Evolutionary conservation across 2,329 filamentous ascomycete species (phyloP), one percentile per base, ranked within the genome.

Genomic region (Fusarium foetens): DNA sequence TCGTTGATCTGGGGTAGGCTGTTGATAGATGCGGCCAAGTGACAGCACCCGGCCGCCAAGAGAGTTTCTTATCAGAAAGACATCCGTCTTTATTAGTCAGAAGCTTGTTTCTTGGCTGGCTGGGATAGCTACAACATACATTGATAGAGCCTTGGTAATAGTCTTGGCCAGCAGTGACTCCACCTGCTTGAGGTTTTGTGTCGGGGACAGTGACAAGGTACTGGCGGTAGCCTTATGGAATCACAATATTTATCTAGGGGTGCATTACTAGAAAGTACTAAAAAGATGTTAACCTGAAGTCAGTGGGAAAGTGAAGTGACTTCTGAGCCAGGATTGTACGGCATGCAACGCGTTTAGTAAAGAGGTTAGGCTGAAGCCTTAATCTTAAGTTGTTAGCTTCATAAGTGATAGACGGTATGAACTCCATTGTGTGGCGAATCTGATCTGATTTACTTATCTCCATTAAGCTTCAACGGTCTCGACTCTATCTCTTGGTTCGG

Each of bases 1-100:
- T 25, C 23, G 68, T 53, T 63, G 38, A 70, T 70, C 67, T 21
- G 67, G 67, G 68, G 68, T 71, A 68, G 57, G 41, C 29, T 21
- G 21, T 27, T 41, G 21, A 55, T 42, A 36, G 33, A 57, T 51
- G 65, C 46, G 35, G 63, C 66, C 57, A 68, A 68, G 63, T 54
- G 31, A 21, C 36, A 33, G 25, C 35, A 42, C 41, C 23, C 42
- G 41, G 21, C 25, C 25, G 51, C 63, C 63, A 66, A 66, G 64
- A 42, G 29, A 52, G 12, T 53, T 42, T 23, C 48, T 31, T 41
- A 33, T 38, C 29, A n/a, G 14, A 36, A 25, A 14, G 9, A n/a
- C 27, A 42, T 59, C 10, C 29, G 13, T 51, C 9, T 55, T 23
- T 21, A 14, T 25, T 54, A 46, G 23, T 48, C 27, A 35, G 31